These are phyloP conservation scores for Podaxis mareebaensis DNA, from an alignment of 768 basidiomycete species.

Conservation along the genomic window DNA sequence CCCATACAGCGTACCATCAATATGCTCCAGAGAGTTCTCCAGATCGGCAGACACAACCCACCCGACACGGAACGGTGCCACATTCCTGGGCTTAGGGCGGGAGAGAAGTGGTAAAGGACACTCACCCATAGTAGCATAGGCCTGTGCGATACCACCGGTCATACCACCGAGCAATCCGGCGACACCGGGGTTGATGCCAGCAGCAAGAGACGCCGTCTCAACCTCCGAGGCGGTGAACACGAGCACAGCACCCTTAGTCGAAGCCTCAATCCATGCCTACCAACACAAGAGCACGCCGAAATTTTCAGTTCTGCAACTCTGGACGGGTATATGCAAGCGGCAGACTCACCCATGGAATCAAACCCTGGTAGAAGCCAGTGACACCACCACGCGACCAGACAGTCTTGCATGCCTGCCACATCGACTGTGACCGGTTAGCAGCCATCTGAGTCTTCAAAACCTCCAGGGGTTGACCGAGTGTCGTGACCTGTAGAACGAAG, in stretches of 20 bases:
- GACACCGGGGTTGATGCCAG: conserved; percentile 77
- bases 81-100: neutral
- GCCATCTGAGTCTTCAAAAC: conserved; percentile 99
- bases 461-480: conserved; percentile 96
- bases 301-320: conserved; percentile 9
- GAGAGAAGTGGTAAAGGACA: conserved; percentile 20
- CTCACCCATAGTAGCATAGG: conserved; percentile 99
- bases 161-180: conserved; percentile 95
- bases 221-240: conserved; percentile 97
- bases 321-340: neutral
- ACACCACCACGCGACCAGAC: conserved; percentile 94
- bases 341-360: conserved; percentile 91
- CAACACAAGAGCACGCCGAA: neutral
- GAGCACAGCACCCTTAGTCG: conserved; percentile 95
- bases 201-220: conserved; percentile 60
- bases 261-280: conserved; percentile 99
- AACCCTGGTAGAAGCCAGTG: conserved; percentile 92
- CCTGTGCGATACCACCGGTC: conserved; percentile 96
- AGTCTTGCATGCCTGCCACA: conserved; percentile 80
- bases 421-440: conserved; percentile 89
- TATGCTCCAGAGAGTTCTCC: neutral
- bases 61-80: neutral
- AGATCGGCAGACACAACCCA: neutral
- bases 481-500: conserved; percentile 72
- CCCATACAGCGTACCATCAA: neutral